These are phyloP conservation scores for Nothophytophthora sp. DNA, from an alignment of 352 stramenopile genomes.

Conservation along the genomic window DNA sequence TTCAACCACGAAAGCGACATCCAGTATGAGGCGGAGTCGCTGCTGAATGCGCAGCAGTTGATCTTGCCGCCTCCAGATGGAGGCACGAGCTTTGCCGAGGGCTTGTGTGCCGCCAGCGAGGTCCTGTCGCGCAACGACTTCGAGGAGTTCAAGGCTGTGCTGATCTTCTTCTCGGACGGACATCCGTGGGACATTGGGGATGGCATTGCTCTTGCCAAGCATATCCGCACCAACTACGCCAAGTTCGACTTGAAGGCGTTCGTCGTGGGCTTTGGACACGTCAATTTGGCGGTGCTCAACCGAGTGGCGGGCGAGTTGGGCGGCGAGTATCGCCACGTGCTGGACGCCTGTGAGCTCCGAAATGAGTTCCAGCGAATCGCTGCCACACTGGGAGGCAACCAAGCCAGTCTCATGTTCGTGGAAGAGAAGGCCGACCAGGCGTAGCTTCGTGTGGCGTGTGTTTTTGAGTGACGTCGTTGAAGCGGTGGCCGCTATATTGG, in stretches of 20 bases:
- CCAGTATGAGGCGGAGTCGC: slow-evolving; percentile 14
- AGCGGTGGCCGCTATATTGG: too few relatives aligned
- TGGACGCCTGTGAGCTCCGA: slow-evolving; percentile 24
- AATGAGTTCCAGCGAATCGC: slow-evolving; percentile 32
- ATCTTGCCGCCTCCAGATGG: slow-evolving; percentile 32
- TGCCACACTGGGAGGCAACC: too few relatives aligned
- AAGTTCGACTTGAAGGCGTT: slow-evolving; percentile 41
- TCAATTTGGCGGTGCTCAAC: slow-evolving; percentile 45
- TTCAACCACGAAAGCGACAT: slow-evolving; percentile 23
- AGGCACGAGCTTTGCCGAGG: slow-evolving; percentile 38
- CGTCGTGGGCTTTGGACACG: too few relatives aligned
- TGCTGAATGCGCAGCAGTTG: neutral
- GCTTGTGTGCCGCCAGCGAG: slow-evolving; percentile 45
- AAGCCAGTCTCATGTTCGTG: too few relatives aligned
- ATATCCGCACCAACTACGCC: slow-evolving; percentile 35
- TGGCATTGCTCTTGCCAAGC: slow-evolving; percentile 30
- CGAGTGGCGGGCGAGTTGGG: slow-evolving; percentile 44
- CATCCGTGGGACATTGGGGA: slow-evolving; percentile 27
- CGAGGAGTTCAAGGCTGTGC: slow-evolving; percentile 41
- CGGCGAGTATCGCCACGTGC: slow-evolving; percentile 42
- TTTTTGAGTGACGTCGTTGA: slow-evolving; percentile 4
- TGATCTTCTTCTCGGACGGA: slow-evolving; percentile 31
- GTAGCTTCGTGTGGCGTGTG: neutral
- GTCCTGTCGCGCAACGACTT: slow-evolving; percentile 63
- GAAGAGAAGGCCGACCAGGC: neutral